phyloP scores from a whole-genome alignment of 2,329 filamentous ascomycete species.

The Phyllosticta citrichinensis region DNA sequence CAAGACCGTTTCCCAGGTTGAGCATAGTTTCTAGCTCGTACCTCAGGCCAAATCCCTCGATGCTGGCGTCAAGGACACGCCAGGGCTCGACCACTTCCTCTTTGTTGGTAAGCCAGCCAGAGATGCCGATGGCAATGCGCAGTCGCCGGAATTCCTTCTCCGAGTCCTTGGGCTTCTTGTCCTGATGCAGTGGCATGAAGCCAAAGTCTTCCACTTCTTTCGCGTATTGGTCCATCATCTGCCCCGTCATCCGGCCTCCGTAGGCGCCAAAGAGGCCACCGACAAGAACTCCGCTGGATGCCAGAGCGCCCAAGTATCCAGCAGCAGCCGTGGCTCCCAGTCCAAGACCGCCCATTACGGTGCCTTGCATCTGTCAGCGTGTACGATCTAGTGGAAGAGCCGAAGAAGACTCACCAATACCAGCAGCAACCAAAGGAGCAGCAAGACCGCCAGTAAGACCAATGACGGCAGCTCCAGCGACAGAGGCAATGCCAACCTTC shows the following conservation, averaged over 20 bases:
- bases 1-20: slow-evolving; percentile 68
- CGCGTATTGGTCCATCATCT: slow-evolving; percentile 78
- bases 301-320: slow-evolving; percentile 67
- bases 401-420: slow-evolving; percentile 37
- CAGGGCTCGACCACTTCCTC: slow-evolving; percentile 67
- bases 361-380: slow-evolving; percentile 38
- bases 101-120: slow-evolving; percentile 67
- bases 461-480: slow-evolving; percentile 79
- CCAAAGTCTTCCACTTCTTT: slow-evolving; percentile 87
- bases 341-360: slow-evolving; percentile 65
- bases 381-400: slow-evolving; percentile 14
- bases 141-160: slow-evolving; percentile 44
- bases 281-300: slow-evolving; percentile 68
- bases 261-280: slow-evolving; percentile 90
- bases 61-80: slow-evolving; percentile 56
- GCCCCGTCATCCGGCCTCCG: slow-evolving; percentile 68
- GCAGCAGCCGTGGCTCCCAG: slow-evolving; percentile 66
- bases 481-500: slow-evolving; percentile 82
- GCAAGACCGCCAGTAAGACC: slow-evolving; percentile 71
- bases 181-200: slow-evolving; percentile 42
- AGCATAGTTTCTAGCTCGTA: slow-evolving; percentile 73
- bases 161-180: slow-evolving; percentile 29
- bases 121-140: slow-evolving; percentile 72
- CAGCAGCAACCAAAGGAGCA: slow-evolving; percentile 64
- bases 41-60: slow-evolving; percentile 71